Conservation (phyloP, 441 rosid genomes). For the Breynia disticha region DNA sequence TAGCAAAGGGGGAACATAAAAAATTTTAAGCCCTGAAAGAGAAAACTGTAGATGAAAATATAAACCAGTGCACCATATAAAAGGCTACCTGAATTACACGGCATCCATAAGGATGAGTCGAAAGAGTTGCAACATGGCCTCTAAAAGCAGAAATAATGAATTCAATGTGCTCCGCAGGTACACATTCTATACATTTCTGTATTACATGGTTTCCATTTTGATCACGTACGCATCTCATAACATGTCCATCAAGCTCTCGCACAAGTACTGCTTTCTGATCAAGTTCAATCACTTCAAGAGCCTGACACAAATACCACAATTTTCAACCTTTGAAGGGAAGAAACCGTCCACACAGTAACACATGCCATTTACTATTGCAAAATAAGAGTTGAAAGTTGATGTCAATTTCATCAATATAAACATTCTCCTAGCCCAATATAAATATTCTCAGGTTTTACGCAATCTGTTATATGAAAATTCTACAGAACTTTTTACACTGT, state of each 20-base stretch:
- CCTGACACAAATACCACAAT: slow-evolving; percentile 34
- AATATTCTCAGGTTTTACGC: too few species aligned
- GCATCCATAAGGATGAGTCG: slow-evolving; percentile 96
- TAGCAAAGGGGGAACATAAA: slow-evolving; percentile 18
- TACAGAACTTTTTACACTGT: too few species aligned
- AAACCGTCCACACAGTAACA: too few species aligned
- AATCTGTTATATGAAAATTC: too few species aligned
- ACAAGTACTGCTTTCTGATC: slow-evolving; percentile 75
- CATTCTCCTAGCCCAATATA: too few species aligned
- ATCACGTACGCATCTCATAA: slow-evolving; percentile 88
- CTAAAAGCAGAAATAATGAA: slow-evolving; percentile 76
- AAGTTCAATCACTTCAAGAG: slow-evolving; percentile 91
- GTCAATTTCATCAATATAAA: too few species aligned
- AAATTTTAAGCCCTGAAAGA: too few species aligned
- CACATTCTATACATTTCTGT: slow-evolving; percentile 88
- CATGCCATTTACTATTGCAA: too few species aligned
- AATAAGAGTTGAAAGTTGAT: too few species aligned
- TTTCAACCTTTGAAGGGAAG: neutral
- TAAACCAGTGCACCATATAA: neutral
- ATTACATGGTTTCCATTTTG: slow-evolving; percentile 98
- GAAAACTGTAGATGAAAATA: slow-evolving; percentile 4
- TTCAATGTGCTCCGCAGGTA: slow-evolving; percentile 65
- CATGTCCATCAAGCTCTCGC: slow-evolving; percentile 86
- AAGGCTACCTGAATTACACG: slow-evolving; percentile 83
- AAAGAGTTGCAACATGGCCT: slow-evolving; percentile 78